Conservation (phyloP, 176 grass and related monocot species). For the Triticum turgidum region DNA sequence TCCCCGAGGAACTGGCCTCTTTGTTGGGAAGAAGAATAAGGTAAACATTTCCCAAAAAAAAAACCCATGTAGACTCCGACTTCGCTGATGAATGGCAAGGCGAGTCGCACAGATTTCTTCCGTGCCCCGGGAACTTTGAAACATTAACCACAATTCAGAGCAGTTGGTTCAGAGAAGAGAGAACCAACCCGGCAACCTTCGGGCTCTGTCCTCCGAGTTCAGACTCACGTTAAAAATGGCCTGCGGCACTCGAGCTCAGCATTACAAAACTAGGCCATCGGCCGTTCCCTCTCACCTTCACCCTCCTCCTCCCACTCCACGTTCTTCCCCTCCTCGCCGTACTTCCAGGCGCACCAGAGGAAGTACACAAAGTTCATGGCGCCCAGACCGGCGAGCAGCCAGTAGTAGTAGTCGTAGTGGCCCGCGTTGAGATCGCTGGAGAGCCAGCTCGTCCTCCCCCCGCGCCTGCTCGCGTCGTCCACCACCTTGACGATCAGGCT, state of each 20-base stretch:
- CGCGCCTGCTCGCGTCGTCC: slow-evolving; percentile 4
- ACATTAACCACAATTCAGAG: neutral
- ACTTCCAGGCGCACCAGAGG: slow-evolving; percentile 47
- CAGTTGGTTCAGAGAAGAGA: too few species aligned
- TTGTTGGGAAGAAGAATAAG: too few species aligned
- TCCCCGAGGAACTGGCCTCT: too few species aligned
- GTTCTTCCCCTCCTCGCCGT: slow-evolving; percentile 56
- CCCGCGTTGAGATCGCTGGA: slow-evolving; percentile 39
- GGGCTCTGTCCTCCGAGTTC: neutral
- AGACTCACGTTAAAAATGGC: neutral
- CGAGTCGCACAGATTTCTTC: neutral
- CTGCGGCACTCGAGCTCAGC: neutral
- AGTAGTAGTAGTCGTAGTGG: slow-evolving; percentile 67
- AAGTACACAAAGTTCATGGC: slow-evolving; percentile 41
- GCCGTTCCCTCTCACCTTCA: neutral
- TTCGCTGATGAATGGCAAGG: neutral
- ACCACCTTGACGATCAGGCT: slow-evolving; percentile 37
- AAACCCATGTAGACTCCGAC: neutral
- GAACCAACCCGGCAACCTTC: neutral
- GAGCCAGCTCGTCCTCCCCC: slow-evolving; percentile 42
- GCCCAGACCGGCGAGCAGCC: slow-evolving; percentile 39
- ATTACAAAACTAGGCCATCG: slow-evolving; percentile 12
- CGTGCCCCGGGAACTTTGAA: neutral
- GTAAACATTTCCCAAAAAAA: too few species aligned
- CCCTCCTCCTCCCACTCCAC: slow-evolving; percentile 45